Evolutionary conservation across 495 filamentous ascomycete genomes (phyloP), one percentile per base, ranked within the genome.

Genomic region (Chaetomium fimeti): DNA sequence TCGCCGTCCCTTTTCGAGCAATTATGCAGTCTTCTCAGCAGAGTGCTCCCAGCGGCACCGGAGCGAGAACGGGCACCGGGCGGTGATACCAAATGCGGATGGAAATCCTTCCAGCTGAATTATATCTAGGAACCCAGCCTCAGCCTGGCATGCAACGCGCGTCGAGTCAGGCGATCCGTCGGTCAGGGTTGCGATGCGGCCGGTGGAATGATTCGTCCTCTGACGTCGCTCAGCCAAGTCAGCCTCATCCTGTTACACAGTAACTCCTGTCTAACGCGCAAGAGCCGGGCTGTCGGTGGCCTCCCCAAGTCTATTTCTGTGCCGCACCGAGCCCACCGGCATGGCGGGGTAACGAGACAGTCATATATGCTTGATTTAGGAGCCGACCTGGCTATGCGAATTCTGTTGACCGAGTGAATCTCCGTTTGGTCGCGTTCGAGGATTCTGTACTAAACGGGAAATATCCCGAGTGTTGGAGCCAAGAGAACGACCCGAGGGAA

Each of bases 181-280:
- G 32, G 6, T 36, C 8, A 36, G 32, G 13, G 7, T 22, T 32
- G 28, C n/a, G 6, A 38, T 57, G 11, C 11, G 29, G 27, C 9
- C 57, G 57, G 57, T 4, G 45, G 43, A 61, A 61, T 43, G 59
- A 61, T 61, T 61, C 59, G 48, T 53, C 59, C 59, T 53, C 32
- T 42, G 48, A 40, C 59, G 20, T 42, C 24, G 28, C 59, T 53
- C 18, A 52, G 48, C 59, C 59, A 32, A 53, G 48, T 61, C 59
- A 61, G 59, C 59, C 59, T 18, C 45, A 20, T 16, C 18, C 12
- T 15, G 57, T 48, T 59, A 43, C 42, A 38, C 25, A 43, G 40
- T 8, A 24, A 18, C 3, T 42, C 42, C 6, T 36, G 32, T 36
- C 6, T 36, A 36, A 36, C 32, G 32, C 32, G 32, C 32, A 36